These are phyloP conservation scores for Xylaria telfairii DNA, from an alignment of 495 filamentous ascomycete genomes.

Conservation along the genomic window DNA sequence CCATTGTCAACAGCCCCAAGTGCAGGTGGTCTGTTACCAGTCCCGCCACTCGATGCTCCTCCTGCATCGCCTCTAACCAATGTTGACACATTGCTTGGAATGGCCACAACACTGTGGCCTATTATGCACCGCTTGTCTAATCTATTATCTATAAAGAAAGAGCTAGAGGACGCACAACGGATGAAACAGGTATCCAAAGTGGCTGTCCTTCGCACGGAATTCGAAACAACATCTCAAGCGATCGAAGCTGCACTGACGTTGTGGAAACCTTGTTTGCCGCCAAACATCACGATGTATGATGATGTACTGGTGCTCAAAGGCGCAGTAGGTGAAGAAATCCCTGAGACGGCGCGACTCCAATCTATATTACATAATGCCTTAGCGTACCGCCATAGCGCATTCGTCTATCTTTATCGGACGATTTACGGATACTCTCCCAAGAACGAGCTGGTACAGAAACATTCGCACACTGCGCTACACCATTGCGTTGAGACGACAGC, in stretches of 20 bases:
- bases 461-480: slow-evolving; percentile 53
- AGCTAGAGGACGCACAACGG: slow-evolving; percentile 49
- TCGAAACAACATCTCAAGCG: slow-evolving; percentile 58
- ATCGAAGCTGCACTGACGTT: slow-evolving; percentile 62
- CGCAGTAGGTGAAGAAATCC: slow-evolving; percentile 27
- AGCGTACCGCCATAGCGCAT: slow-evolving; percentile 65
- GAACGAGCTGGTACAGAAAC: slow-evolving; percentile 56
- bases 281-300: slow-evolving; percentile 26
- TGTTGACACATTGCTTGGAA: slow-evolving; percentile 66
- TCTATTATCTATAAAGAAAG: slow-evolving; percentile 57
- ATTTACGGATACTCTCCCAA: slow-evolving; percentile 52
- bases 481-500: slow-evolving; percentile 61
- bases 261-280: slow-evolving; percentile 58
- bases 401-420: slow-evolving; percentile 66
- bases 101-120: slow-evolving; percentile 67
- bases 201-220: slow-evolving; percentile 59
- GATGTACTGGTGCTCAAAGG: slow-evolving; percentile 27
- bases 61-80: slow-evolving; percentile 52
- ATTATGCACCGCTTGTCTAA: slow-evolving; percentile 66
- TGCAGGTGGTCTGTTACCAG: slow-evolving; percentile 48
- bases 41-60: slow-evolving; percentile 53
- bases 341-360: slow-evolving; percentile 44
- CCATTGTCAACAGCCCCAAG: slow-evolving; percentile 60
- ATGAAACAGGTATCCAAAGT: slow-evolving; percentile 51
- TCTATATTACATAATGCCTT: slow-evolving; percentile 66